phyloP scores from a whole-genome alignment of 164 flowering plant genomes.

The Paratinospora sagittata region DNA sequence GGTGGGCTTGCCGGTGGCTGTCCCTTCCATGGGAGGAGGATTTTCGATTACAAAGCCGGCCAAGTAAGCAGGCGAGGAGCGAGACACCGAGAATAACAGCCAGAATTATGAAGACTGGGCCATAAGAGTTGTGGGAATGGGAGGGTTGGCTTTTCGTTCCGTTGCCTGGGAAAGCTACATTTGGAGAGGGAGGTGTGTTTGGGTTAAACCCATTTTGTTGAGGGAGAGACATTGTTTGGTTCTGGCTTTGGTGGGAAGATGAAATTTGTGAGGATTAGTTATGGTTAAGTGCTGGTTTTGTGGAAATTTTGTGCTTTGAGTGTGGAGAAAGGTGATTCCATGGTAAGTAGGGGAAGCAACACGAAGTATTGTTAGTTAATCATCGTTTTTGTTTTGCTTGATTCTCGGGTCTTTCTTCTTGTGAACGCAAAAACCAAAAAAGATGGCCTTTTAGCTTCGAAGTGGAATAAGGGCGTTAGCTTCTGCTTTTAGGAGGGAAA shows the following conservation, averaged over 20 bases:
- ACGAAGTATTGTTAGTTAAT: neutral
- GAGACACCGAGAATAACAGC: constrained; percentile 57
- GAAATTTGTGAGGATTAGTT: neutral
- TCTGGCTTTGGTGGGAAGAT: neutral
- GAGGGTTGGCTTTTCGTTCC: constrained; percentile 4
- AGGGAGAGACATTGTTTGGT: constrained; percentile 3
- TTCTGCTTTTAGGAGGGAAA: too few relatives aligned
- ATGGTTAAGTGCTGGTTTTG: neutral
- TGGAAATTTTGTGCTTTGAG: constrained; percentile 13
- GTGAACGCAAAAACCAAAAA: too few relatives aligned
- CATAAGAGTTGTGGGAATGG: constrained; percentile 61
- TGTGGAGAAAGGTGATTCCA: constrained; percentile 5
- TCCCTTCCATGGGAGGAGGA: constrained; percentile 12
- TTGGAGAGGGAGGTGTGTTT: neutral
- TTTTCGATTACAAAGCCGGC: constrained; percentile 43
- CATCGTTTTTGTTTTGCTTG: neutral
- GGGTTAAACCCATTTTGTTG: neutral
- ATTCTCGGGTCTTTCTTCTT: neutral
- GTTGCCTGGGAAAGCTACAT: constrained; percentile 8
- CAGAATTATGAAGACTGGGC: constrained; percentile 62
- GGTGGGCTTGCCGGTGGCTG: constrained; percentile 7
- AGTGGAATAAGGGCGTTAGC: too few relatives aligned
- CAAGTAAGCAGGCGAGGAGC: constrained; percentile 59
- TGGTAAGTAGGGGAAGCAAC: constrained; percentile 3
- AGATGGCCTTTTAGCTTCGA: too few relatives aligned